These are phyloP conservation scores for Piloderma croceum DNA, from an alignment of 768 basidiomycete genomes.

Conservation along the genomic window DNA sequence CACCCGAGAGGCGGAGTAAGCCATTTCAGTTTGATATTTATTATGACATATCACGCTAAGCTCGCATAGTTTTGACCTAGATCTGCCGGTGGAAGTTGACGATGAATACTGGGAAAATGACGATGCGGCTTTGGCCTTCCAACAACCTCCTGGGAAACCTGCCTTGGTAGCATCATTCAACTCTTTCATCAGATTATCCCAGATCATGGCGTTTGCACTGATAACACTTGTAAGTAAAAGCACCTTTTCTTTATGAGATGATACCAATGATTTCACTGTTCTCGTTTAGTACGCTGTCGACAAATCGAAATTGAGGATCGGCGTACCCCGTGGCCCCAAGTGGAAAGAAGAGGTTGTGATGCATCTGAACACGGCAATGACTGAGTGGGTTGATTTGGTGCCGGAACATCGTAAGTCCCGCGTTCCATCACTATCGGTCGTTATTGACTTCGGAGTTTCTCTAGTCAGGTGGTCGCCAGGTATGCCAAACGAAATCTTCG, in stretches of 20 bases:
- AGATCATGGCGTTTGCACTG: constrained; percentile 63
- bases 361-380: constrained; percentile 63
- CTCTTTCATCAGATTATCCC: constrained; percentile 56
- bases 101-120: constrained; percentile 69
- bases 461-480: constrained; percentile 57
- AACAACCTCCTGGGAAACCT: constrained; percentile 60
- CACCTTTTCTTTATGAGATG: constrained; percentile 8
- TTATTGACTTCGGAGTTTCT: constrained; percentile 6
- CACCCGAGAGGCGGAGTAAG: constrained; percentile 64
- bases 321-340: constrained; percentile 45
- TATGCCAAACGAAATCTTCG: constrained; percentile 41
- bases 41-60: not conserved
- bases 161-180: constrained; percentile 58
- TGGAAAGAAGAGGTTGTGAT: constrained; percentile 56
- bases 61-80: constrained; percentile 69
- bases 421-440: not conserved
- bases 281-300: constrained; percentile 61
- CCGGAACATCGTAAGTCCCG: constrained; percentile 56
- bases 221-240: constrained; percentile 54
- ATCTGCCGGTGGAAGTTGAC: constrained; percentile 77
- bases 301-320: constrained; percentile 50
- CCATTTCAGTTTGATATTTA: constrained; percentile 1
- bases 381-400: constrained; percentile 65
- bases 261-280: not conserved
- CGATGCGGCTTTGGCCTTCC: constrained; percentile 48